phyloP scores from a whole-genome alignment of 1,284 basidiomycete species.

The Paramarasmius palmivorus region DNA sequence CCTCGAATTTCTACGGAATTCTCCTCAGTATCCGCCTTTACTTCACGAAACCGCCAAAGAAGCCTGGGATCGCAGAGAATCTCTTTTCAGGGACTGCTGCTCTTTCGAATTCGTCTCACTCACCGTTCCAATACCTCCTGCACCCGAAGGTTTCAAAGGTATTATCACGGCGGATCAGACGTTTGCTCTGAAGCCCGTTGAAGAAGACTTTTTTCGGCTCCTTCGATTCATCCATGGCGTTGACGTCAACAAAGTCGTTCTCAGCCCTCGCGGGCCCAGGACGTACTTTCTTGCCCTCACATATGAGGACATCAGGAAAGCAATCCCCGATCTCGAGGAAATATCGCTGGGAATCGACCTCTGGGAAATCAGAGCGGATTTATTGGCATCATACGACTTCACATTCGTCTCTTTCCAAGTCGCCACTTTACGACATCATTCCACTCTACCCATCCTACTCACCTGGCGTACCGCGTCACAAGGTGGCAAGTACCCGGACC shows the following conservation, averaged over 20 bases:
- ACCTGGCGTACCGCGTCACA: constrained; percentile 88
- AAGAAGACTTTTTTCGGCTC: constrained; percentile 26
- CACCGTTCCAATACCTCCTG: constrained; percentile 19
- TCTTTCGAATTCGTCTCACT: constrained; percentile 28
- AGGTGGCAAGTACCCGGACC: constrained; percentile 90
- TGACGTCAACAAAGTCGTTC: constrained; percentile 23
- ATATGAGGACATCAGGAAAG: constrained; percentile 22
- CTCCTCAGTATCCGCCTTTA: constrained; percentile 10
- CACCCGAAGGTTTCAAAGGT: constrained; percentile 16
- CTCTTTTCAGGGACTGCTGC: constrained; percentile 25
- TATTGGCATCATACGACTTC: constrained; percentile 19
- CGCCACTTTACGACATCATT: constrained; percentile 74
- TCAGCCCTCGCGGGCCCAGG: constrained; percentile 17
- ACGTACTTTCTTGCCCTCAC: constrained; percentile 28
- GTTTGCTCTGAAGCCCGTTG: constrained; percentile 26
- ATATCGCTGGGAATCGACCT: constrained; percentile 27
- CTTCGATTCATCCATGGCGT: constrained; percentile 28
- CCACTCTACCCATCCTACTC: constrained; percentile 87
- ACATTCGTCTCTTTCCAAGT: constrained; percentile 84
- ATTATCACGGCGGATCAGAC: constrained; percentile 21
- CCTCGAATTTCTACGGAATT: constrained; percentile 19
- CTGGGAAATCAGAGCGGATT: constrained; percentile 27
- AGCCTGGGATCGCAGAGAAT: constrained; percentile 22
- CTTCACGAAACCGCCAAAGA: constrained; percentile 21
- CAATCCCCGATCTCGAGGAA: constrained; percentile 26